These are phyloP conservation scores for Scheffersomyces ergatensis DNA, from an alignment of 805 yeast genomes.

Conservation along the genomic window DNA sequence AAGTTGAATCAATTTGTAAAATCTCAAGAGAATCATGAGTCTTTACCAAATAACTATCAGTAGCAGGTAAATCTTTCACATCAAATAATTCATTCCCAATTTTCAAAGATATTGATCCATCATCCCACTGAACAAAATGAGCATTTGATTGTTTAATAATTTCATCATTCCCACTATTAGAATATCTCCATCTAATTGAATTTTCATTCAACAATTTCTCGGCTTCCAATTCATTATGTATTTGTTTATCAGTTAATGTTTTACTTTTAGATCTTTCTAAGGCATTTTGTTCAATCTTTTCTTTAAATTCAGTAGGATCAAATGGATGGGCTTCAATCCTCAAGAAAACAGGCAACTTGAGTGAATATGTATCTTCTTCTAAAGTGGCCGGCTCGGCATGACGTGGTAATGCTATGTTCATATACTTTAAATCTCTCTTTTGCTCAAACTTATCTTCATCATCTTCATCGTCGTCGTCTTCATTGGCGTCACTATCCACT, in stretches of 20 bases:
- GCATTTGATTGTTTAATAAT: slow-evolving; percentile 85
- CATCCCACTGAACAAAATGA: slow-evolving; percentile 90
- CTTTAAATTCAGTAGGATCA: slow-evolving; percentile 67
- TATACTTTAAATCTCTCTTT: slow-evolving; percentile 30
- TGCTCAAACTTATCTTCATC: slow-evolving; percentile 15
- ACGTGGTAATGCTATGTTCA: slow-evolving; percentile 43
- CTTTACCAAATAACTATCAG: slow-evolving; percentile 69
- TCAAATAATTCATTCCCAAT: slow-evolving; percentile 88
- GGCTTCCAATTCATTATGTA: slow-evolving; percentile 47
- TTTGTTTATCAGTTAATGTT: slow-evolving; percentile 39
- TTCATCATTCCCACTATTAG: slow-evolving; percentile 66
- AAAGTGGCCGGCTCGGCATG: slow-evolving; percentile 41
- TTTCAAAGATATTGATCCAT: slow-evolving; percentile 83
- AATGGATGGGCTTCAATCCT: slow-evolving; percentile 84
- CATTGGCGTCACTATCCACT: slow-evolving; percentile 20
- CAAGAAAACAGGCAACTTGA: slow-evolving; percentile 80
- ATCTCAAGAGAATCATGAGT: slow-evolving; percentile 72
- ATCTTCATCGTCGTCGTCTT: slow-evolving; percentile 10
- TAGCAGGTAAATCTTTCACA: slow-evolving; percentile 58
- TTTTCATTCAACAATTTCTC: slow-evolving; percentile 73
- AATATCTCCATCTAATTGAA: slow-evolving; percentile 93
- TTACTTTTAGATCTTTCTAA: slow-evolving; percentile 17
- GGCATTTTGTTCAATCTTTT: slow-evolving; percentile 39
- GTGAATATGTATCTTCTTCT: slow-evolving; percentile 40
- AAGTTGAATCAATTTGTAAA: slow-evolving; percentile 63